These are phyloP conservation scores for Mycosphaerella arachidis DNA, from an alignment of 2,329 filamentous ascomycete genomes.

Conservation along the genomic window DNA sequence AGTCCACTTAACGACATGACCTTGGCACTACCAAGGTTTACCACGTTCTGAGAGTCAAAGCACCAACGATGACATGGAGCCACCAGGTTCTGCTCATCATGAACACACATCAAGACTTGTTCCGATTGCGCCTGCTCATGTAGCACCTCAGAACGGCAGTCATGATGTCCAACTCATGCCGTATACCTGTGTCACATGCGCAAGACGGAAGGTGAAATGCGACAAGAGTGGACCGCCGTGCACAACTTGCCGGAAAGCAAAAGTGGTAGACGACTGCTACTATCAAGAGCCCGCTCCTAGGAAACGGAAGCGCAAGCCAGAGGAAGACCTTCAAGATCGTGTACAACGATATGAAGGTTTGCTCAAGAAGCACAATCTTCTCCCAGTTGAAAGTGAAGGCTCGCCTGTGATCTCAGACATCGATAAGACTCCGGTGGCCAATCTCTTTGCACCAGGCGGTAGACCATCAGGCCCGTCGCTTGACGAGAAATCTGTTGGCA, in stretches of 20 bases:
- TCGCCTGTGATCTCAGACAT: neutral
- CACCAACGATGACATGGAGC: neutral
- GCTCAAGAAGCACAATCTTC: constrained; percentile 35
- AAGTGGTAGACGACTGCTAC: constrained; percentile 33
- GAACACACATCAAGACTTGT: constrained; percentile 8
- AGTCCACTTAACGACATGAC: too few relatives aligned
- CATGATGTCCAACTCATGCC: constrained; percentile 23
- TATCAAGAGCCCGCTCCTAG: constrained; percentile 41
- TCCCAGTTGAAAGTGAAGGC: constrained; percentile 15
- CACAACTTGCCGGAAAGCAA: constrained; percentile 33
- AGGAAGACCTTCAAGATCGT: constrained; percentile 32
- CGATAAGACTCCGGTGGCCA: neutral
- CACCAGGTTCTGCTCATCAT: neutral
- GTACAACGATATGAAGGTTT: constrained; percentile 41
- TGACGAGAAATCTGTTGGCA: constrained; percentile 14
- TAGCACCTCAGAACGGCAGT: constrained; percentile 4
- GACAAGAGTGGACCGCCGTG: constrained; percentile 29
- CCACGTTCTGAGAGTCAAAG: neutral
- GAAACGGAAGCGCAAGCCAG: constrained; percentile 37
- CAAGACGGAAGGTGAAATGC: constrained; percentile 40
- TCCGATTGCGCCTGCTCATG: constrained; percentile 17
- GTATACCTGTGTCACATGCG: constrained; percentile 32
- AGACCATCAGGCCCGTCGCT: neutral
- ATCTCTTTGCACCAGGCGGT: neutral
- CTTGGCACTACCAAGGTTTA: neutral